A percentile compares a stretch with the other conserved stretches of the same genome.
phyloP scores from a whole-genome alignment of 2,329 filamentous ascomycete genomes.

The Aspergillus hortae region DNA sequence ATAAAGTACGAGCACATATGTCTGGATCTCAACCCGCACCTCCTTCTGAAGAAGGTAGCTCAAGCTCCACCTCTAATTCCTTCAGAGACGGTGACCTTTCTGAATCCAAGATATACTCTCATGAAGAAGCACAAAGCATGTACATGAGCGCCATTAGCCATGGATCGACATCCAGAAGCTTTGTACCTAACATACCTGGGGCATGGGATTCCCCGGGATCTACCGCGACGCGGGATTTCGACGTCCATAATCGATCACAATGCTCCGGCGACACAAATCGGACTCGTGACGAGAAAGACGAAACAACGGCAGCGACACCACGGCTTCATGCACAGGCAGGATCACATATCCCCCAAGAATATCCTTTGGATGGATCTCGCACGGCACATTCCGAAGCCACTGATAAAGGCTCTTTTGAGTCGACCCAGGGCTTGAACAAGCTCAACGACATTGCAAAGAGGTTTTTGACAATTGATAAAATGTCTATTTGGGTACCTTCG shows the following conservation, averaged over 20 bases:
- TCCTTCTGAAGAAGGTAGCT: conserved; percentile 23
- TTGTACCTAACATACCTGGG: conserved; percentile 38
- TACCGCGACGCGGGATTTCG: conserved; percentile 7
- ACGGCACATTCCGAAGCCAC: conserved; percentile 9
- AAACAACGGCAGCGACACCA: conserved; percentile 25
- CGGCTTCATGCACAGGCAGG: conserved; percentile 22
- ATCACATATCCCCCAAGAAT: conserved; percentile 12
- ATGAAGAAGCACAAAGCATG: conserved; percentile 50
- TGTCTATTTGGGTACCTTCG: conserved; percentile 37
- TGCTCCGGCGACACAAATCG: background rate
- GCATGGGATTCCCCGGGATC: conserved; percentile 37
- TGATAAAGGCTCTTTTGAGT: conserved; percentile 15
- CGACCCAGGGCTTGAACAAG: conserved; percentile 17
- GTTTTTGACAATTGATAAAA: conserved; percentile 32
- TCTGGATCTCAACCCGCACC: conserved; percentile 7
- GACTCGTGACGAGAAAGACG: conserved; percentile 11
- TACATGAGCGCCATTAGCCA: conserved; percentile 57
- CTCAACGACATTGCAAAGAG: conserved; percentile 30
- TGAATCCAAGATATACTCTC: conserved; percentile 46
- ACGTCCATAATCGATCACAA: background rate
- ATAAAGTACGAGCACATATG: conserved; percentile 1
- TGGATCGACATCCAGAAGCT: conserved; percentile 25
- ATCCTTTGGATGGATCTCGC: conserved; percentile 2
- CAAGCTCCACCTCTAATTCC: conserved; percentile 18
- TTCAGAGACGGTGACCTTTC: conserved; percentile 36